Conservation (phyloP, 2,329 filamentous ascomycete genomes). For the Leptographium procerum region DNA sequence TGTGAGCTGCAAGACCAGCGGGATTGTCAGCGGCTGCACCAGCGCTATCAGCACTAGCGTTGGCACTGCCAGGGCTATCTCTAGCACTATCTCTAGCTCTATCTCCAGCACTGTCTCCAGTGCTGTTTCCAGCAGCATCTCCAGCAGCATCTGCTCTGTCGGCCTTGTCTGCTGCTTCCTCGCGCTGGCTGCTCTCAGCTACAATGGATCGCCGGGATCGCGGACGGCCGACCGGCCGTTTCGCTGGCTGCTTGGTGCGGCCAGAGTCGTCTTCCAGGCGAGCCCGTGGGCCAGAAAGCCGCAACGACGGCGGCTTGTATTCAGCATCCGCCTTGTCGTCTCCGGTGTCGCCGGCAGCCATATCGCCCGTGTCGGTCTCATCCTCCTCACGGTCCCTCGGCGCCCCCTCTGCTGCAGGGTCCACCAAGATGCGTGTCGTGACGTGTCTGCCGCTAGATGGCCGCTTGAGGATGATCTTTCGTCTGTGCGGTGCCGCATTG, state of each 20-base stretch:
- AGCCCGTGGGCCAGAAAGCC: background rate
- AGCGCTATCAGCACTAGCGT: background rate
- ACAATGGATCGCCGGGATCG: constrained; percentile 6
- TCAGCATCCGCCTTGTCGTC: background rate
- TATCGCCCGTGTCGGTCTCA: background rate
- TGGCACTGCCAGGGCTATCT: background rate
- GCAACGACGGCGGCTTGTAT: background rate
- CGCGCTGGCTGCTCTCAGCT: background rate
- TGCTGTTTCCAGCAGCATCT: background rate
- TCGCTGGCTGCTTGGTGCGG: background rate
- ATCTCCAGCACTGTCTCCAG: background rate
- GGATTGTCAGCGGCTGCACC: background rate
- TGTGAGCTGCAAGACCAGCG: background rate
- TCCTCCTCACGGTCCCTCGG: constrained; percentile 4
- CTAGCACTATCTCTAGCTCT: background rate
- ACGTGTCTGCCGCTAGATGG: constrained; percentile 17
- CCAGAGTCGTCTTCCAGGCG: background rate
- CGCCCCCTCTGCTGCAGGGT: constrained; percentile 14
- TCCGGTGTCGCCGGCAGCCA: background rate
- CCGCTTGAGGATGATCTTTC: constrained; percentile 35
- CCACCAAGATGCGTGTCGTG: constrained; percentile 7
- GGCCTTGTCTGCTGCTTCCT: background rate
- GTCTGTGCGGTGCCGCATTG: constrained; percentile 7
- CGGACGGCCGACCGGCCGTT: constrained; percentile 9
- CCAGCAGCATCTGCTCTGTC: background rate